These are phyloP conservation scores for Rhamnella rubrinervis DNA, from an alignment of 331 rosid species.

Conservation along the genomic window DNA sequence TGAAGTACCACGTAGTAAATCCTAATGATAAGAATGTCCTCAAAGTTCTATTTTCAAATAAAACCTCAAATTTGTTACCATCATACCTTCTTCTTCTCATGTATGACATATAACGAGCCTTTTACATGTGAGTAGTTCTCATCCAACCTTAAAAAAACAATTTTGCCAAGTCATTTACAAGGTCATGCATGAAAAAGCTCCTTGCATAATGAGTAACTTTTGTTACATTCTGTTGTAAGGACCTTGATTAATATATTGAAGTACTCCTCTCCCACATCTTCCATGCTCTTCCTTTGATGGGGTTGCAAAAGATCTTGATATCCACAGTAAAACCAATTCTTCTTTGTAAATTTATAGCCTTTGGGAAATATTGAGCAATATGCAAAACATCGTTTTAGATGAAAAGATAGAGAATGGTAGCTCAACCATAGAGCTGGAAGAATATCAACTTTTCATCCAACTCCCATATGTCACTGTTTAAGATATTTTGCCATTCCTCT, in stretches of 20 bases:
- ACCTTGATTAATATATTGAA: too few species aligned
- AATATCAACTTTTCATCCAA: neutral
- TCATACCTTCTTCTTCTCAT: neutral
- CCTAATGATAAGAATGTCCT: too few species aligned
- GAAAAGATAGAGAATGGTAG: constrained; percentile 31
- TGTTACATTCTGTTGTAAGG: too few species aligned
- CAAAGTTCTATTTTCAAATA: too few species aligned
- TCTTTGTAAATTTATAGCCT: constrained; percentile 21
- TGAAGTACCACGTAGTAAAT: too few species aligned
- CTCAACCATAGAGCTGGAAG: constrained; percentile 34
- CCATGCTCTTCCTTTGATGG: constrained; percentile 24
- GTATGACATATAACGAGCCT: neutral
- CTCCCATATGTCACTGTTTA: constrained; percentile 28
- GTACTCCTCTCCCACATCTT: neutral
- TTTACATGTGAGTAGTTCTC: neutral
- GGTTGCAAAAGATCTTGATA: constrained; percentile 16
- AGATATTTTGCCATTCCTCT: constrained; percentile 15
- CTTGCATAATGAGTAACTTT: too few species aligned
- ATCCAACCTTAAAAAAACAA: too few species aligned
- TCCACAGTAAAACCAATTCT: constrained; percentile 32
- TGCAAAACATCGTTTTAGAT: constrained; percentile 39
- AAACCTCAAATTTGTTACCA: too few species aligned
- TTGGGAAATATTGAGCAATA: constrained; percentile 39
- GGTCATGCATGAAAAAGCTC: too few species aligned
- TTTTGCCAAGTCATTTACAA: too few species aligned